These are phyloP conservation scores for Moesziomyces aphidis DNA, from an alignment of 1,284 basidiomycete genomes.

Conservation along the genomic window DNA sequence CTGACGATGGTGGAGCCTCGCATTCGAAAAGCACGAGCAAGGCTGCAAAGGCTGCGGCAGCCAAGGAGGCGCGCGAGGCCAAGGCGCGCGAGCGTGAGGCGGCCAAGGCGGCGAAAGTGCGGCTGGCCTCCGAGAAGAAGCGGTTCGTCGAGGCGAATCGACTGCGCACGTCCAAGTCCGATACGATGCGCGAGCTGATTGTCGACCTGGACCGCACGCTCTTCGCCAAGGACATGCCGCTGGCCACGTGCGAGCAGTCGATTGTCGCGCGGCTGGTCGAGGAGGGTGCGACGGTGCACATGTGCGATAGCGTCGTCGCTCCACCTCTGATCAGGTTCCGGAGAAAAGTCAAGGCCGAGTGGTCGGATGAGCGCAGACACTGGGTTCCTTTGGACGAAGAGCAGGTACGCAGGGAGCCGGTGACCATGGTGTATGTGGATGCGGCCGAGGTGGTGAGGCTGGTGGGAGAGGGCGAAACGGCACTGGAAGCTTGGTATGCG, in stretches of 20 bases:
- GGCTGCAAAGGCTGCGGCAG: constrained; percentile 10
- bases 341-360: constrained; percentile 27
- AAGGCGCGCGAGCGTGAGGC: constrained; percentile 35
- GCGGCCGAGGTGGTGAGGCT: constrained; percentile 30
- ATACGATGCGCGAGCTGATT: constrained; percentile 50
- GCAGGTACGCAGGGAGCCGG: constrained; percentile 22
- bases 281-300: constrained; percentile 29
- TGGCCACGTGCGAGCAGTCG: constrained; percentile 11
- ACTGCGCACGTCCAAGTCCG: constrained; percentile 38
- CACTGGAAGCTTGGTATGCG: constrained; percentile 32
- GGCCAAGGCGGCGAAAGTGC: constrained; percentile 28
- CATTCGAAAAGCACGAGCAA: constrained; percentile 3
- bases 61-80: constrained; percentile 24
- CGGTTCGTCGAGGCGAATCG: constrained; percentile 46
- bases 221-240: constrained; percentile 22
- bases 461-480: constrained; percentile 17
- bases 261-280: constrained; percentile 24
- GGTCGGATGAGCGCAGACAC: constrained; percentile 23
- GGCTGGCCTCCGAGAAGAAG: constrained; percentile 29
- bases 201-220: constrained; percentile 41
- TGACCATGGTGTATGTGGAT: constrained; percentile 31
- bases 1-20: background rate
- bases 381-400: constrained; percentile 36
- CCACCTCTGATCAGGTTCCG: constrained; percentile 33
- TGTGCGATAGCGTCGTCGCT: constrained; percentile 24